A percentile compares a stretch with the other conserved stretches of the same genome.
Conservation (phyloP, 225 moss, liverwort and hornwort genomes). For the Asterella californica region DNA sequence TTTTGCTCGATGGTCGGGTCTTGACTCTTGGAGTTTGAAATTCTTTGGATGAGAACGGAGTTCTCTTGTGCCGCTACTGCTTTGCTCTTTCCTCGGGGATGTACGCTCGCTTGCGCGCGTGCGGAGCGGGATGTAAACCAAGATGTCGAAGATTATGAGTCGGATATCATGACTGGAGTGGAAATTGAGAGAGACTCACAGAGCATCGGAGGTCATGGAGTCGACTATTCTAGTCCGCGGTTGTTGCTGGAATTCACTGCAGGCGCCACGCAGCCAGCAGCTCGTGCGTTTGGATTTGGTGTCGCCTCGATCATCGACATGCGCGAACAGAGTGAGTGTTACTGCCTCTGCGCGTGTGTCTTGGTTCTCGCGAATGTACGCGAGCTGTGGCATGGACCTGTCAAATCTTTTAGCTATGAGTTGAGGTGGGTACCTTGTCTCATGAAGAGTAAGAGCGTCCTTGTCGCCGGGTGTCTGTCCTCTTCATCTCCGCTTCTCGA, state of each 20-base stretch:
- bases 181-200: not conserved
- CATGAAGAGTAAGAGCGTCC: not conserved
- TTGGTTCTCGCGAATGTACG: not conserved
- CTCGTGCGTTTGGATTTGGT: not conserved
- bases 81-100: not conserved
- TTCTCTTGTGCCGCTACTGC: not conserved
- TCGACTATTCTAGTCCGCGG: not conserved
- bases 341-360: not conserved
- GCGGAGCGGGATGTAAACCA: not conserved
- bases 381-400: not conserved
- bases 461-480: not conserved
- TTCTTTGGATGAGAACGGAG: not conserved
- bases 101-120: not conserved
- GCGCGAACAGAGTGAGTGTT: constrained; percentile 2
- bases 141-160: not conserved
- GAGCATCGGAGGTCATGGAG: not conserved
- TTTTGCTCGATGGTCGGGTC: not conserved
- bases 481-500: no score
- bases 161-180: not conserved
- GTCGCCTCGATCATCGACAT: not conserved
- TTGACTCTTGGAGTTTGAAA: not conserved
- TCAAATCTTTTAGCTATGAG: not conserved
- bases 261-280: constrained; percentile 1
- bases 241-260: not conserved
- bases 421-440: not conserved